These are phyloP conservation scores for Colletotrichum lindemuthianum DNA, from an alignment of 2,329 filamentous ascomycete genomes.

Conservation along the genomic window DNA sequence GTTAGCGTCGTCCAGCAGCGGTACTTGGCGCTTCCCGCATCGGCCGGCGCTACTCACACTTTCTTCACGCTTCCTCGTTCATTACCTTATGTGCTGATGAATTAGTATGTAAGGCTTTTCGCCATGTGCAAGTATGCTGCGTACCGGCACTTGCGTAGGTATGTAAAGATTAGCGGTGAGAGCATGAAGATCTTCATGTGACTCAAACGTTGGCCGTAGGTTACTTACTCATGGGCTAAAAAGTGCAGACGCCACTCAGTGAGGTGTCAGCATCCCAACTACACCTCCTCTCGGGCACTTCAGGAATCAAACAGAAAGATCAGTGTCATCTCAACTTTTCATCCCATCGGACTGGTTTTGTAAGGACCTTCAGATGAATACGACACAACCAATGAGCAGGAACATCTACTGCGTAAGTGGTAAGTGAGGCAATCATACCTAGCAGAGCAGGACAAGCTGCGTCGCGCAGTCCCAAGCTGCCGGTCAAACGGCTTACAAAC, in stretches of 20 bases:
- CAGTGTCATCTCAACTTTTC: neutral
- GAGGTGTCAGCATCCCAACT: neutral
- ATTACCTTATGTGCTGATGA: neutral
- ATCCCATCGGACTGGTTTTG: neutral
- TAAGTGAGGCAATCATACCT: too few species aligned
- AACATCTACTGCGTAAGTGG: neutral
- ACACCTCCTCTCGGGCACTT: neutral
- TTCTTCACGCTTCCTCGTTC: neutral
- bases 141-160: too few species aligned
- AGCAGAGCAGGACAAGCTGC: too few species aligned
- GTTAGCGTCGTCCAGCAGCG: conserved; percentile 3
- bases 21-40: conserved; percentile 22
- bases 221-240: neutral
- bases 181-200: neutral
- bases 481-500: too few species aligned
- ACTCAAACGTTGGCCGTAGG: conserved; percentile 3
- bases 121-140: too few species aligned
- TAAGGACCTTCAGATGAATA: neutral
- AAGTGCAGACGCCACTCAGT: neutral
- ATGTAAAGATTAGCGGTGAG: too few species aligned
- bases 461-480: too few species aligned
- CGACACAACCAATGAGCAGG: too few species aligned
- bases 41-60: conserved; percentile 1
- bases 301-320: neutral
- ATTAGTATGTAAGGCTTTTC: too few species aligned